Evolutionary conservation across 805 yeast species (phyloP), one percentile per base, ranked within the genome.

Genomic region (Hemisphaericaspora nanyangensis): DNA sequence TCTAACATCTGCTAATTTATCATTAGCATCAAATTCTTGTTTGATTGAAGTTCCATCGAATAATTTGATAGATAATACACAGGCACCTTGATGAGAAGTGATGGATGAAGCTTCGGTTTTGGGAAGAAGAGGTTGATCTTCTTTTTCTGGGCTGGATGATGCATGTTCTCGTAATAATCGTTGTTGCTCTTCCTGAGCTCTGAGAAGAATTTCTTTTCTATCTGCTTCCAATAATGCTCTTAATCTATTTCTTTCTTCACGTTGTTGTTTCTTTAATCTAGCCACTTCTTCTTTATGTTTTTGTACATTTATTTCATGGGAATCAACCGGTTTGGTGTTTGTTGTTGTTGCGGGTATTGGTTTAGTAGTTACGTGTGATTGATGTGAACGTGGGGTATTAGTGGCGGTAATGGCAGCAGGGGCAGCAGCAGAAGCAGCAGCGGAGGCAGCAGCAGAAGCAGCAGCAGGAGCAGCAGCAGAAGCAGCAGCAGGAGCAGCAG

Each of bases 1-100:
- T 38, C 95, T 66, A 3, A 87, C 89, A 33, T 70, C 73, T 15
- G 61, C 61, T 27, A 87, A 63, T 1, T 76, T 74, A 8, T 71
- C 66, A 2, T 48, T 42, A 1, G 73, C 56, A 1, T 52, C 43
- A 48, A 86, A 85, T 17, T 65, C 65, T 34, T 76, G 70, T 39
- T 70, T 73, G 3, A 82, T 40, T 1, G 83, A 65, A 10, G 68
- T 63, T 0, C 95, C 91, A 58, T 86, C 84, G 34, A 86, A 70
- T 28, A 84, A 63, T 48, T 85, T 76, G 10, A 87, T 66, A n/a
- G 77, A 72, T 10, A 82, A 58, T 0, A 68, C 56, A 46, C 86
- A 56, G 5, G 13, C 25, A 7, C 25, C 33, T 30, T 17, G 7
- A 10, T 24, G 18, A 17, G 29, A 12, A 25, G 10, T 25, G n/a